Conservation (phyloP, 805 yeast genomes). For the Wickerhamomyces hampshirensis region DNA sequence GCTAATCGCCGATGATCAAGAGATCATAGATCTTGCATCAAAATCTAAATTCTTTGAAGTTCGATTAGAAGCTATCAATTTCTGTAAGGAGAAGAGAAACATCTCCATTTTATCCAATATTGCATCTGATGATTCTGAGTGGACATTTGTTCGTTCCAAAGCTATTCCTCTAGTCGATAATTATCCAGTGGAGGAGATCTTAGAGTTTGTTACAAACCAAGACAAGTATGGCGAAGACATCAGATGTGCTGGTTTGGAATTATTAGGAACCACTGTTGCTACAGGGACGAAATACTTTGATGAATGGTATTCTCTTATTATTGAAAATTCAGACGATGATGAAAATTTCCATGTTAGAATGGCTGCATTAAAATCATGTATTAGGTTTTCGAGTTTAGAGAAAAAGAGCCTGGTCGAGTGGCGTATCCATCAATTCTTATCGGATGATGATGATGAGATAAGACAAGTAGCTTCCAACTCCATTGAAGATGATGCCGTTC, state of each 20-base stretch:
- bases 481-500: constrained; percentile 31
- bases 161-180: constrained; percentile 25
- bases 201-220: constrained; percentile 28
- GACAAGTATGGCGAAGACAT: constrained; percentile 39
- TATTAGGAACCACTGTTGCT: constrained; percentile 42
- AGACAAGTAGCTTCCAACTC: constrained; percentile 43
- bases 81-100: constrained; percentile 19
- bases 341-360: constrained; percentile 40
- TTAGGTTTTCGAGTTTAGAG: constrained; percentile 22
- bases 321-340: constrained; percentile 31
- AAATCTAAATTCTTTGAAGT: constrained; percentile 40
- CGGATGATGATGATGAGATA: constrained; percentile 66
- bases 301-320: constrained; percentile 11
- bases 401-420: constrained; percentile 18
- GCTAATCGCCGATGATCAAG: constrained; percentile 24
- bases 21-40: constrained; percentile 31
- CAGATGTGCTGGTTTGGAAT: constrained; percentile 44
- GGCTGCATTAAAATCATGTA: constrained; percentile 41
- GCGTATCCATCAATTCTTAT: constrained; percentile 34
- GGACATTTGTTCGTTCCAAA: constrained; percentile 43
- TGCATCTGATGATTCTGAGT: constrained; percentile 24
- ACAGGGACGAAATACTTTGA: constrained; percentile 25
- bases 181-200: constrained; percentile 20
- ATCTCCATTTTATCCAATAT: constrained; percentile 14
- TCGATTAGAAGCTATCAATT: constrained; percentile 36